These are phyloP conservation scores for Talaromyces islandicus DNA, from an alignment of 2,329 filamentous ascomycete genomes.

Conservation along the genomic window DNA sequence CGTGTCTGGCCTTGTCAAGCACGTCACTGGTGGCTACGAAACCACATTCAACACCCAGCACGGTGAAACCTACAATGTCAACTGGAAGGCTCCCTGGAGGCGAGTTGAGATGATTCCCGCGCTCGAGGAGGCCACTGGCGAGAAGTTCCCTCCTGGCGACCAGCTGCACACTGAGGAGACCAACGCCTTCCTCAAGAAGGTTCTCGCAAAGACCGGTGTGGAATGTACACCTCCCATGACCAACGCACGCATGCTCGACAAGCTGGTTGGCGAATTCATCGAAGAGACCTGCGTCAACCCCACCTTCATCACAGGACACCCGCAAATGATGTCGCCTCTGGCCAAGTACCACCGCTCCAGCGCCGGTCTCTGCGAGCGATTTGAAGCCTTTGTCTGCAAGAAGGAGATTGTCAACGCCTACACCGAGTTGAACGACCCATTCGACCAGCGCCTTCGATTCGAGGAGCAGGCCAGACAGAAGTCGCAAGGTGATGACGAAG, in stretches of 20 bases:
- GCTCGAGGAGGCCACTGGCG: constrained; percentile 80
- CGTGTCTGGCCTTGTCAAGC: constrained; percentile 81
- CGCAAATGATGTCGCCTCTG: constrained; percentile 84
- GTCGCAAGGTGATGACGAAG: constrained; percentile 94
- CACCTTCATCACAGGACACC: constrained; percentile 82
- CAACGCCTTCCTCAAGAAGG: constrained; percentile 74
- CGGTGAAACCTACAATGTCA: constrained; percentile 82
- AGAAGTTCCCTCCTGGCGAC: constrained; percentile 87
- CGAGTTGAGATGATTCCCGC: constrained; percentile 93
- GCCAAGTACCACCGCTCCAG: constrained; percentile 87
- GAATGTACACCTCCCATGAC: constrained; percentile 87
- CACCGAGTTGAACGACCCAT: constrained; percentile 95
- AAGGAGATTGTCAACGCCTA: constrained; percentile 97
- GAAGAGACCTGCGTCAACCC: constrained; percentile 92
- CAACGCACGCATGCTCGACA: constrained; percentile 94
- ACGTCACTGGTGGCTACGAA: constrained; percentile 76
- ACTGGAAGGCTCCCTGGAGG: constrained; percentile 95
- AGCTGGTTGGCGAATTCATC: constrained; percentile 88
- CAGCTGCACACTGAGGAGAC: constrained; percentile 86
- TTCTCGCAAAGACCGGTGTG: constrained; percentile 85
- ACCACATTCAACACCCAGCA: constrained; percentile 81
- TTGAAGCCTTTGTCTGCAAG: constrained; percentile 95
- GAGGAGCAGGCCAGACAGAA: constrained; percentile 96
- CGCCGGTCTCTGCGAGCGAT: constrained; percentile 86
- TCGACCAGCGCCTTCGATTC: constrained; percentile 85